Percentiles rank a stretch among this genome's conserved stretches.
phyloP scores from a whole-genome alignment of 805 yeast species.

The Metschnikowia colocasiae region DNA sequence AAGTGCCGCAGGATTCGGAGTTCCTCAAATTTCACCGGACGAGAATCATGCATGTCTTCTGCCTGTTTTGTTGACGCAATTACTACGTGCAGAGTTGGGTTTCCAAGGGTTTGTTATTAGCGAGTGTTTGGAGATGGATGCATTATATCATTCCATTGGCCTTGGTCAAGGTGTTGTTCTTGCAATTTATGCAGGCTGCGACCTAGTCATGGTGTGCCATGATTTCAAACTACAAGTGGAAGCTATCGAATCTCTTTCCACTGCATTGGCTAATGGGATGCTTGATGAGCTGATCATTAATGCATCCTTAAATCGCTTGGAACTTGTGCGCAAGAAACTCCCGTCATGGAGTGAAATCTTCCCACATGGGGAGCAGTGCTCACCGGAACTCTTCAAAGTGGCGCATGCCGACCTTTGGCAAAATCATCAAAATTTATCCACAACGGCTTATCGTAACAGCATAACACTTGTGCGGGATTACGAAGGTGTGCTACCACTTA shows the following conservation, averaged over 20 bases:
- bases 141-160: slow-evolving; percentile 59
- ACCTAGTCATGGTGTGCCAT: slow-evolving; percentile 59
- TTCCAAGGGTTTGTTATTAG: slow-evolving; percentile 56
- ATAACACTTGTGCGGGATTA: slow-evolving; percentile 54
- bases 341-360: slow-evolving; percentile 46
- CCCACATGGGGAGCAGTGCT: slow-evolving; percentile 29
- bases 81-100: slow-evolving; percentile 47
- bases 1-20: slow-evolving; percentile 62
- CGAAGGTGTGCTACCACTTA: slow-evolving; percentile 47
- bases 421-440: slow-evolving; percentile 42
- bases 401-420: slow-evolving; percentile 33
- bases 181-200: slow-evolving; percentile 64
- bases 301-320: slow-evolving; percentile 42
- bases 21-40: slow-evolving; percentile 56
- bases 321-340: slow-evolving; percentile 37
- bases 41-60: slow-evolving; percentile 63
- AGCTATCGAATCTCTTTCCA: slow-evolving; percentile 43
- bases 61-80: slow-evolving; percentile 47
- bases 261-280: slow-evolving; percentile 39
- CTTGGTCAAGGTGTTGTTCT: slow-evolving; percentile 62
- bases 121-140: slow-evolving; percentile 63
- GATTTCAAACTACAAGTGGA: slow-evolving; percentile 52
- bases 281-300: slow-evolving; percentile 41
- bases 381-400: slow-evolving; percentile 24
- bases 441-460: slow-evolving; percentile 46